These are phyloP conservation scores for Mycena chlorophos DNA, from an alignment of 768 basidiomycete genomes.

Conservation along the genomic window DNA sequence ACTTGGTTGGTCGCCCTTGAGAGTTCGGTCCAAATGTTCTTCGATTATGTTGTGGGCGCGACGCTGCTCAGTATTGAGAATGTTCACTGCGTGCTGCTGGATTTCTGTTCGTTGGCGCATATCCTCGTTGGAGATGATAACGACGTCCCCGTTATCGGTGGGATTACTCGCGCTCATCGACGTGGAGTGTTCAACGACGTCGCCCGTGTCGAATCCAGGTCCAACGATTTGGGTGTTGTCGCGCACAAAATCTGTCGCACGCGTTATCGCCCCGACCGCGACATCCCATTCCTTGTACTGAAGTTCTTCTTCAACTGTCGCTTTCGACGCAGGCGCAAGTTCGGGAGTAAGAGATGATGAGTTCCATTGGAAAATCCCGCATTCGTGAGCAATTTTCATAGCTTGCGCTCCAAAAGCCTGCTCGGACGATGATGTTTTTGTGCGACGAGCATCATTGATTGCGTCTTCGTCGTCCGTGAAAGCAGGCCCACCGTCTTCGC, in stretches of 20 bases:
- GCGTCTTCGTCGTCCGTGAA: too few species aligned
- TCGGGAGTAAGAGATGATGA: not conserved
- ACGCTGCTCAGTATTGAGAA: constrained; percentile 19
- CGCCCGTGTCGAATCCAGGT: not conserved
- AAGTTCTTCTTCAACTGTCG: not conserved
- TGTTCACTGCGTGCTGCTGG: not conserved
- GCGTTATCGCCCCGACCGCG: not conserved
- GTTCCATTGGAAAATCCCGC: not conserved
- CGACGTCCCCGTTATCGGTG: not conserved
- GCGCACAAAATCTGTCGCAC: not conserved
- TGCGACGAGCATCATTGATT: too few species aligned
- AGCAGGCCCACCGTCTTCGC: too few species aligned
- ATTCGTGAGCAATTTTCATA: not conserved
- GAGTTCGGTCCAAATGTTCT: constrained; percentile 27
- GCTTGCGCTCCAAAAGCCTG: not conserved
- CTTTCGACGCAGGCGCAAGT: not conserved
- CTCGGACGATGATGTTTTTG: too few species aligned
- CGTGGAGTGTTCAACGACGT: not conserved
- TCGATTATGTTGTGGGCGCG: constrained; percentile 42
- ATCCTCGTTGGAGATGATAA: too few species aligned
- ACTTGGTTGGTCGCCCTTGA: constrained; percentile 15
- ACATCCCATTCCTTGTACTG: not conserved
- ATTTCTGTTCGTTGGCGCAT: not conserved
- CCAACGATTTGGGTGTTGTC: too few species aligned
- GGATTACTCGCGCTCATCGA: not conserved